Percentiles rank a stretch among this genome's conserved stretches.
Evolutionary conservation across 441 rosid species (phyloP).

Genomic region (Geranium incanum): DNA sequence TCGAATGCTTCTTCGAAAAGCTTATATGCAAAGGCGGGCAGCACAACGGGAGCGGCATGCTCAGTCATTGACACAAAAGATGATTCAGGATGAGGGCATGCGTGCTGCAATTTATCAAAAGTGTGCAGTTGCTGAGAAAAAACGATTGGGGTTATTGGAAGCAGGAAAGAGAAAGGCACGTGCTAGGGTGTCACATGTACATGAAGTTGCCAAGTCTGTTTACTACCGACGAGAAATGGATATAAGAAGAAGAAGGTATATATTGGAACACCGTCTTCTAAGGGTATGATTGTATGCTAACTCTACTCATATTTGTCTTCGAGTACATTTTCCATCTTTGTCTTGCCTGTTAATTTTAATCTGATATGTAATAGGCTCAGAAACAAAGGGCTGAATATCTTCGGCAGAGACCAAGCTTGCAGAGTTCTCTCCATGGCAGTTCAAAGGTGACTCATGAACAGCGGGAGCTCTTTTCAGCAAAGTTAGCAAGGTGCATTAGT

Average conservation of each 20-base stretch:
- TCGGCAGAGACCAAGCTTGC: conserved; percentile 68
- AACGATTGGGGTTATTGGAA: conserved; percentile 74
- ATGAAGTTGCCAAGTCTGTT: conserved; percentile 60
- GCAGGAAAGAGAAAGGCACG: conserved; percentile 76
- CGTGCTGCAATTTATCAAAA: conserved; percentile 83
- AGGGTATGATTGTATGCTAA: conserved; percentile 44
- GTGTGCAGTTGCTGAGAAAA: conserved; percentile 87
- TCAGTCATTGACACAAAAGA: conserved; percentile 67
- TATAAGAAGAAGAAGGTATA: conserved; percentile 70
- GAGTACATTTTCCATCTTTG: not conserved
- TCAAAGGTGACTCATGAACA: conserved; percentile 34
- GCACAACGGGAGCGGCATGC: conserved; percentile 69
- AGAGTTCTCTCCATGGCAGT: conserved; percentile 37
- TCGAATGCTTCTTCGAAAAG: conserved; percentile 77
- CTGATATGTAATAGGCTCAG: conserved; percentile 48
- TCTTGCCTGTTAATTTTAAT: conserved; percentile 19
- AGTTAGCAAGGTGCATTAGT: conserved; percentile 54
- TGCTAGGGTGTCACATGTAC: conserved; percentile 71
- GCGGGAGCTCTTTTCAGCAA: conserved; percentile 67
- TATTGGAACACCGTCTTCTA: conserved; percentile 75
- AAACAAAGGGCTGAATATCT: conserved; percentile 83
- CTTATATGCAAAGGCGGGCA: conserved; percentile 67
- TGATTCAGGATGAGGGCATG: conserved; percentile 71
- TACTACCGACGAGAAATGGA: conserved; percentile 80
- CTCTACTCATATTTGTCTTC: not conserved